Evolutionary conservation across 495 filamentous ascomycete species (phyloP).

Genomic region (Podospora sp.): DNA sequence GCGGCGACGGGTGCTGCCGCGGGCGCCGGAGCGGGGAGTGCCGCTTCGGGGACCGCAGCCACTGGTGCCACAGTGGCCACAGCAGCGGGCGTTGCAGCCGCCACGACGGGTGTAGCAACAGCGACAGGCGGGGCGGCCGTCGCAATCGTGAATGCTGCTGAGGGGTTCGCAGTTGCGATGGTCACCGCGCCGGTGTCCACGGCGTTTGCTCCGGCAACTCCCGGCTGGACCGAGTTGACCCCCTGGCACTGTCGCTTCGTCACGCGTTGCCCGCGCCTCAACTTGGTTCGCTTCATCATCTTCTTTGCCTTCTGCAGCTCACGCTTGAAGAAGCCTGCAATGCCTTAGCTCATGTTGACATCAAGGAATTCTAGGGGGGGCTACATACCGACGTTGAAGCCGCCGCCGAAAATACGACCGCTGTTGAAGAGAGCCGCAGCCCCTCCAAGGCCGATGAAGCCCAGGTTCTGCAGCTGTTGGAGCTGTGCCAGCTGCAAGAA

Average conservation of each 20-base stretch:
- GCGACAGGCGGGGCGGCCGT: slow-evolving; percentile 13
- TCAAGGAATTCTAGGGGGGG: background rate
- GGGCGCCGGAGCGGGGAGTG: background rate
- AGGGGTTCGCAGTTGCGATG: slow-evolving; percentile 16
- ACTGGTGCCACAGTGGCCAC: slow-evolving; percentile 14
- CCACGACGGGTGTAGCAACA: background rate
- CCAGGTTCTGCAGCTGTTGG: slow-evolving; percentile 42
- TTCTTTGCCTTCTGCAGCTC: slow-evolving; percentile 35
- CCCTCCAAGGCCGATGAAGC: slow-evolving; percentile 39
- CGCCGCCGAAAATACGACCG: slow-evolving; percentile 32
- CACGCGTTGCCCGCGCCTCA: slow-evolving; percentile 24
- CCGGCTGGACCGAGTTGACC: background rate
- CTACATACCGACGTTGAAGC: slow-evolving; percentile 41
- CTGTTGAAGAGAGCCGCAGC: slow-evolving; percentile 42
- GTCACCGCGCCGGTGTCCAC: background rate
- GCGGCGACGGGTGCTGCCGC: slow-evolving; percentile 14
- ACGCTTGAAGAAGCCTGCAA: slow-evolving; percentile 42
- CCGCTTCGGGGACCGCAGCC: slow-evolving; percentile 13
- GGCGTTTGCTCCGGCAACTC: background rate
- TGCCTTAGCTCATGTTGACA: slow-evolving; percentile 20
- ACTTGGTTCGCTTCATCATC: slow-evolving; percentile 33
- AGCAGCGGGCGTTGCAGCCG: slow-evolving; percentile 9
- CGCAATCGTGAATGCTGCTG: slow-evolving; percentile 3
- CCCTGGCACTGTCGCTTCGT: slow-evolving; percentile 26
- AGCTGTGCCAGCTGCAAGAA: slow-evolving; percentile 48